These are phyloP conservation scores for Sclerotinia nivalis DNA, from an alignment of 2,329 filamentous ascomycete species.

Conservation along the genomic window DNA sequence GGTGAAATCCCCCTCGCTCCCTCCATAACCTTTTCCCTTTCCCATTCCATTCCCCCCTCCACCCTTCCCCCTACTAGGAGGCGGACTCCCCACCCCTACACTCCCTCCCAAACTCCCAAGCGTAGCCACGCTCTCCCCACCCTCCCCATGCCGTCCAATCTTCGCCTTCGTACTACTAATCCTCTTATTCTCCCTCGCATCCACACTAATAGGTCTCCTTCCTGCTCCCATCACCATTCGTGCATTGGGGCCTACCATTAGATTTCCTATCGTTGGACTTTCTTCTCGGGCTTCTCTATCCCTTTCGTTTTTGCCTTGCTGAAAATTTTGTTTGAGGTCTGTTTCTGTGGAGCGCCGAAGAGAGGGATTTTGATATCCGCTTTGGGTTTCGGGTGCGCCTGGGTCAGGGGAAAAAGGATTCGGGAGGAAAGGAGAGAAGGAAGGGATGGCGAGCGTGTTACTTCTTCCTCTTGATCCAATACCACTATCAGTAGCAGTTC, in stretches of 20 bases:
- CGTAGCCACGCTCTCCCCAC: conserved; percentile 4
- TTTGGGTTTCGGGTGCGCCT: neutral
- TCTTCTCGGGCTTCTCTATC: neutral
- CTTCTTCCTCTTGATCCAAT: neutral
- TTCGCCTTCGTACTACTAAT: conserved; percentile 27
- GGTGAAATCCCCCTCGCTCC: conserved; percentile 13
- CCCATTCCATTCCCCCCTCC: neutral
- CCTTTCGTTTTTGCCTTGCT: conserved; percentile 8
- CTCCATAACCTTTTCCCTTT: neutral
- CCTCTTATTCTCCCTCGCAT: conserved; percentile 26
- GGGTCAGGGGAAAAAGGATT: neutral
- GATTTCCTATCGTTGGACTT: conserved; percentile 22
- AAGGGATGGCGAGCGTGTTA: conserved; percentile 7
- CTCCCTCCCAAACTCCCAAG: neutral
- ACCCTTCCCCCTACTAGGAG: neutral
- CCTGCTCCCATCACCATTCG: conserved; percentile 29
- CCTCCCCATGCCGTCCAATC: conserved; percentile 25
- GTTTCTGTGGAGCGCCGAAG: conserved; percentile 24
- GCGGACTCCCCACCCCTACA: neutral
- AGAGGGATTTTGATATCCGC: neutral
- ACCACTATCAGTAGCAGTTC: neutral
- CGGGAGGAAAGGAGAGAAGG: neutral
- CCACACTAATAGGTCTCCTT: conserved; percentile 35
- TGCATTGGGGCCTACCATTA: conserved; percentile 23
- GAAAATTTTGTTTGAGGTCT: conserved; percentile 22